These are phyloP conservation scores for Hyphopichia wangnamkhiaoensis DNA, from an alignment of 1,139 yeast genomes.

Conservation along the genomic window DNA sequence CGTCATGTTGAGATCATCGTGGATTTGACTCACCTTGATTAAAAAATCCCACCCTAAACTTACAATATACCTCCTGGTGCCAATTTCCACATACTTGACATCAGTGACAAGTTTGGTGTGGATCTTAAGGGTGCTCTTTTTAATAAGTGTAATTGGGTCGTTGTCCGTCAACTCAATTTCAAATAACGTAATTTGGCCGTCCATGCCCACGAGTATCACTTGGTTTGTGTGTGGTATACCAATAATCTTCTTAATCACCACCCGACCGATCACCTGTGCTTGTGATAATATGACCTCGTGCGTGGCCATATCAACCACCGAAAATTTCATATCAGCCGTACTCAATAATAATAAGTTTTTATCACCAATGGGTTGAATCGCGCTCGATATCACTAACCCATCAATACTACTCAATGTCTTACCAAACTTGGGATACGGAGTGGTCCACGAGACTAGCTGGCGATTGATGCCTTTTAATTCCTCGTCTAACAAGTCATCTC, in stretches of 20 bases:
- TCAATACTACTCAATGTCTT: conserved; percentile 6
- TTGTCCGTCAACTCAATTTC: conserved; percentile 12
- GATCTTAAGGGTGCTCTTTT: conserved; percentile 16
- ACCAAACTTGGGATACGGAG: conserved; percentile 29
- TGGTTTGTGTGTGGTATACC: conserved; percentile 12
- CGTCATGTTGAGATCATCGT: conserved; percentile 9
- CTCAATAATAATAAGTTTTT: conserved; percentile 20
- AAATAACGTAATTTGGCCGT: conserved; percentile 30
- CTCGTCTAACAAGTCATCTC: conserved; percentile 16
- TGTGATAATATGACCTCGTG: conserved; percentile 13
- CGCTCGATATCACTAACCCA: conserved; percentile 28
- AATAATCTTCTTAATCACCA: conserved; percentile 38
- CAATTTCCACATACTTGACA: conserved; percentile 19
- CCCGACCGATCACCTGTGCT: conserved; percentile 19
- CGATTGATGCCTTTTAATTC: conserved; percentile 11
- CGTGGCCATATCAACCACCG: conserved; percentile 17
- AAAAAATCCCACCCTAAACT: conserved; percentile 66
- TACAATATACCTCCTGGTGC: conserved; percentile 37
- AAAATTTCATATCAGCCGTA: conserved; percentile 28
- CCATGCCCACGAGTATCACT: conserved; percentile 40
- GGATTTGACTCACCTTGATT: conserved; percentile 41
- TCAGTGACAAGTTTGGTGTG: conserved; percentile 38
- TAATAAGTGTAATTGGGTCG: conserved; percentile 8
- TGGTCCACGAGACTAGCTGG: conserved; percentile 38
- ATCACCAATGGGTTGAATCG: conserved; percentile 12